Evolutionary conservation across 1,284 basidiomycete genomes (phyloP), one percentile per base, ranked within the genome.

Genomic region (Moesziomyces parantarcticus): DNA sequence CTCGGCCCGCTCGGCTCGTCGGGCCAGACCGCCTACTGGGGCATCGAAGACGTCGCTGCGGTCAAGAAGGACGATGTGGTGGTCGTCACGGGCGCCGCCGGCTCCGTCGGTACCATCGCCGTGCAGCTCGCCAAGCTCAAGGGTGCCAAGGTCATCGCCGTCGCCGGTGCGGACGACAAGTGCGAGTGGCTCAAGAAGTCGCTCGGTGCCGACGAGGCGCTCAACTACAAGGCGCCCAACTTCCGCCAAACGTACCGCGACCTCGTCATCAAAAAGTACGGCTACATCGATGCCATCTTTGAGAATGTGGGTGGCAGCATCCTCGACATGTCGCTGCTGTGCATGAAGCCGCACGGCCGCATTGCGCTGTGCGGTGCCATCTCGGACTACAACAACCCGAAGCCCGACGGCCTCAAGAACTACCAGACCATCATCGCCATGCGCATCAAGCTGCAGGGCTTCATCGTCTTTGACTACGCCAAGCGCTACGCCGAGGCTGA

Each of bases 311-410:
- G 76, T 13, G 76, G 74, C 18, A 58, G 60, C 43, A 64, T 76
- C 46, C 64, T 78, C 43, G 74, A 78, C 51, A 44, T 64, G 45
- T 65, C 59, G 14, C 56, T 78, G 29, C 56, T 62, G 40, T 86
- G 90, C 60, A 84, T 96, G 83, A 93, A 93, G 56, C 88, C 89
- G 78, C 85, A 89, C 53, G 93, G 92, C 8, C 87, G 93, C 58
- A 89, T 95, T 68, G 89, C 88, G n/a, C 84, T 94, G 21, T 83
- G 90, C 72, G 91, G 91, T 58, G 92, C 91, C 46, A 95, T 97
- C 67, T 64, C 71, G 45, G 83, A 84, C 45, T 84, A 84, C 78
- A 85, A 85, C 65, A 70, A 78, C 48, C 67, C 76, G 20, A 71
- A 77, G 25, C 78, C 80, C 1, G 71, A 81, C 32, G 85, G 85